These are phyloP conservation scores for Purshia tridentata DNA, from an alignment of 306 rosid genomes.

Conservation along the genomic window DNA sequence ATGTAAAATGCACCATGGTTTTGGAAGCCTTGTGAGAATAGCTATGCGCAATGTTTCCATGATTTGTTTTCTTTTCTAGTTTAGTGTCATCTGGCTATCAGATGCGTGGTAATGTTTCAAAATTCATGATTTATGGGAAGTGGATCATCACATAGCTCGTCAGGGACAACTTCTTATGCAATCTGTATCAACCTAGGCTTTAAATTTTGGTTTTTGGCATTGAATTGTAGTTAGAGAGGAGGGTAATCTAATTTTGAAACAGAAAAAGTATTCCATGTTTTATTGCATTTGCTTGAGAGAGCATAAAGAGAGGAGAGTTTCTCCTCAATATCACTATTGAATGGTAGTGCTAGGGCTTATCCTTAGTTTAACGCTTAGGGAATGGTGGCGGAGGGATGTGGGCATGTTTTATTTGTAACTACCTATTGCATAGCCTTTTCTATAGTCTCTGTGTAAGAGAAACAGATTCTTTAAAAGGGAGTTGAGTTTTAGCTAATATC, in stretches of 20 bases:
- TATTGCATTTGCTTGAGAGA: slow-evolving; percentile 1
- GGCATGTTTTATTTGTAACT: neutral
- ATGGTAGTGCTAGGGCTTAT: neutral
- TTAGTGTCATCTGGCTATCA: neutral
- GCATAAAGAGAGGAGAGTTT: neutral
- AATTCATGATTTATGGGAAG: neutral
- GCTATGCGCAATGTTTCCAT: neutral
- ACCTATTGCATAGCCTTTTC: neutral
- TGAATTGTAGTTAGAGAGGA: neutral
- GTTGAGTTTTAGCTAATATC: no score
- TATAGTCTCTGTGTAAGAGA: neutral
- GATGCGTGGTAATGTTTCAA: neutral
- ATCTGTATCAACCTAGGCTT: neutral
- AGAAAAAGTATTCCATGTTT: neutral
- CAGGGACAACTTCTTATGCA: neutral
- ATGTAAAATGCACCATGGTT: neutral
- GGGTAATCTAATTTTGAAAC: neutral
- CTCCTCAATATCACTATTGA: no score
- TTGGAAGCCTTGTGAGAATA: neutral
- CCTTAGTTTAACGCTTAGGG: neutral
- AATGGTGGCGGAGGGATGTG: neutral
- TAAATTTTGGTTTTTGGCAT: neutral
- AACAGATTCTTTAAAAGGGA: neutral
- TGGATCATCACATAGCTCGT: neutral
- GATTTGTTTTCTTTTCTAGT: neutral